Base-by-base conservation (phyloP, 148 eudicot species). In the Polygonum maritimum region DNA sequence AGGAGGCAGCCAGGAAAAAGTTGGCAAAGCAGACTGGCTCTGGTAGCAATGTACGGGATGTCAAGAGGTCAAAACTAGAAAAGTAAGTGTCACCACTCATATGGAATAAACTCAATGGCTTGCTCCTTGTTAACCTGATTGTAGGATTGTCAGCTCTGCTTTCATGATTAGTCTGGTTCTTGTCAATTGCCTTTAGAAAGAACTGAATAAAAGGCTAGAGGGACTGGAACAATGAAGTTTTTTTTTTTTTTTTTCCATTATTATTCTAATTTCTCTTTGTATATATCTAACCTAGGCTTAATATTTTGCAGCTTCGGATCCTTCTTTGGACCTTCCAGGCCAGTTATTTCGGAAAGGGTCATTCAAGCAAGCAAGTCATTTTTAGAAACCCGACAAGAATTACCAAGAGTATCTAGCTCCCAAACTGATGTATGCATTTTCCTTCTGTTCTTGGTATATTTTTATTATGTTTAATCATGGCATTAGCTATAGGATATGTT, bases 301-400 rank as follows among this genome's bases (percentile, higher is more conserved):
- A 74, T 73, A 21, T 47, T 74, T 69, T 89, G 88, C 93, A 94
- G 98, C 73, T 94, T 77, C 80, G 98, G 98, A 40, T 87, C 92
- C 12, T 94, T 94, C 79, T 94, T 94, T 84, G 98, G 98, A 26
- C 97, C 98, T 54, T 90, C 97, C 9, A 86, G 85, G 76, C 97
- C 98, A 0, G 96, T 90, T 75, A 92, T 92, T 86, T 90, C 97
- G 55, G 93, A 87, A 22, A 85, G 97, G 84, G 98, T 94, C 52
- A 90, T 89, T 75, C 92, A 94, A 80, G 97, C 90, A 79, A 89
- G 96, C 88, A 94, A 83, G 82, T 90, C 98, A 3, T 79, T 94
- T 62, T 70, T 94, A 76, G 97, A 94, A 83, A 94, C 87, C 71
- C 88, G 88, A 36, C 89, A 89, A 85, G 79, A 90, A 83, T 84